These are phyloP conservation scores for Wickerhamomyces subpelliculosus DNA, from an alignment of 805 yeast genomes.

Conservation along the genomic window DNA sequence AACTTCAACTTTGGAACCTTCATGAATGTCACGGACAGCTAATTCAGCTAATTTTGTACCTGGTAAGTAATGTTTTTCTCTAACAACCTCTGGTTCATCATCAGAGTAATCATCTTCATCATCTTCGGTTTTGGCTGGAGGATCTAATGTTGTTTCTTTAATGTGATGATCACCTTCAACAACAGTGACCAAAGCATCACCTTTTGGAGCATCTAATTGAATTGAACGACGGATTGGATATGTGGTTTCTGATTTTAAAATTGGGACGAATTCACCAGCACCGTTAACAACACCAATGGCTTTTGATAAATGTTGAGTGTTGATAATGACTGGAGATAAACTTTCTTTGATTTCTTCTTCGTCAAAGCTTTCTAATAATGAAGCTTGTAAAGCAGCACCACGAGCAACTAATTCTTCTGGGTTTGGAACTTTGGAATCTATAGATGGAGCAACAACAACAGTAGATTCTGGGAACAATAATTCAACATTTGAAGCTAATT, in stretches of 20 bases:
- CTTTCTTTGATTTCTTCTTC: constrained; percentile 78
- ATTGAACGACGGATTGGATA: constrained; percentile 81
- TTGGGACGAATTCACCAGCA: constrained; percentile 63
- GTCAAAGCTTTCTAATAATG: constrained; percentile 72
- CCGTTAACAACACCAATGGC: constrained; percentile 81
- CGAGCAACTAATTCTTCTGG: constrained; percentile 88
- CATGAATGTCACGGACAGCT: constrained; percentile 62
- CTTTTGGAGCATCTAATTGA: constrained; percentile 52
- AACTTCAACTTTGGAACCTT: constrained; percentile 56
- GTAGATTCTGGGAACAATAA: constrained; percentile 77
- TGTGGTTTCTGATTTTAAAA: constrained; percentile 79
- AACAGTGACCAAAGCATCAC: constrained; percentile 60
- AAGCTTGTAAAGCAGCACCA: constrained; percentile 97
- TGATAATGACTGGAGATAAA: constrained; percentile 73
- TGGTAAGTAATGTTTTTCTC: constrained; percentile 66
- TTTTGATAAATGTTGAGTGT: constrained; percentile 79
- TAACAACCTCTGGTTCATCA: constrained; percentile 85
- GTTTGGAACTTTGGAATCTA: constrained; percentile 70
- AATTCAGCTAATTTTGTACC: constrained; percentile 74
- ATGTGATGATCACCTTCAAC: constrained; percentile 82
- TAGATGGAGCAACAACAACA: constrained; percentile 66
- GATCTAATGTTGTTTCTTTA: constrained; percentile 74
- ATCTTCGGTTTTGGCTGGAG: constrained; percentile 45
- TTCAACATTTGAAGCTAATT: constrained; percentile 70
- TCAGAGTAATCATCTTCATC: constrained; percentile 49